phyloP scores from a whole-genome alignment of 176 grass and related monocot genomes.

The Aegilops longissima region DNA sequence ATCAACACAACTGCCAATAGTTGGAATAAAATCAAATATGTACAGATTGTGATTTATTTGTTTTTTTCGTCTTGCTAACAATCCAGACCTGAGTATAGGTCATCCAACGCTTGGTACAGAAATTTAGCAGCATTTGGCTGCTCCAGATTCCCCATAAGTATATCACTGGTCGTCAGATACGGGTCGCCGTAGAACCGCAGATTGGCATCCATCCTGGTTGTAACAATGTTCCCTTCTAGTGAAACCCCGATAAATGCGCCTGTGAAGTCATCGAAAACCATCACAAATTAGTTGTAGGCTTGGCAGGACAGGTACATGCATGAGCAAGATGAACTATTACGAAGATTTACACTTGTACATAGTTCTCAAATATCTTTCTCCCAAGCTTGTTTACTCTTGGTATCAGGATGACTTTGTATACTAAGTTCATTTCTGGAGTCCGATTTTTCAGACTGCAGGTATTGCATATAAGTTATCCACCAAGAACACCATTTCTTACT shows the following conservation, averaged over 20 bases:
- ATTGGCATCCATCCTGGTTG: conserved; percentile 68
- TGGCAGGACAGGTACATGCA: background rate
- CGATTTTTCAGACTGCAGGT: no score
- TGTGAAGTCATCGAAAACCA: conserved; percentile 6
- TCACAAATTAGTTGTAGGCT: background rate
- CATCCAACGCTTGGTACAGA: conserved; percentile 64
- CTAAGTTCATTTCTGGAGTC: no score
- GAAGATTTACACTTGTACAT: background rate
- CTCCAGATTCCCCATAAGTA: conserved; percentile 64
- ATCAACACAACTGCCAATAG: background rate
- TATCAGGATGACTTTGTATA: no score
- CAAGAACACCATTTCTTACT: no score
- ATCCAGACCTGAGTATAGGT: conserved; percentile 43
- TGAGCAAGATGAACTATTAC: background rate
- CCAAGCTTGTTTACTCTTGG: no score
- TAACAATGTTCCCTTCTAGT: conserved; percentile 71
- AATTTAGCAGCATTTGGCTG: conserved; percentile 67
- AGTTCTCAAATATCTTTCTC: background rate
- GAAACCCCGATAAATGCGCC: conserved; percentile 89
- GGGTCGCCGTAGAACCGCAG: conserved; percentile 77
- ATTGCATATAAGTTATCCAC: no score
- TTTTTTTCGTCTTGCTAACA: conserved; percentile 10
- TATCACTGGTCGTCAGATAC: conserved; percentile 72
- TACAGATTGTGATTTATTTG: background rate
- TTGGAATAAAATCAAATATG: conserved; percentile 18